Evolutionary conservation across 202 grass and related monocot species (phyloP), one percentile per base, ranked within the genome.

Genomic region (Carex arenaria): DNA sequence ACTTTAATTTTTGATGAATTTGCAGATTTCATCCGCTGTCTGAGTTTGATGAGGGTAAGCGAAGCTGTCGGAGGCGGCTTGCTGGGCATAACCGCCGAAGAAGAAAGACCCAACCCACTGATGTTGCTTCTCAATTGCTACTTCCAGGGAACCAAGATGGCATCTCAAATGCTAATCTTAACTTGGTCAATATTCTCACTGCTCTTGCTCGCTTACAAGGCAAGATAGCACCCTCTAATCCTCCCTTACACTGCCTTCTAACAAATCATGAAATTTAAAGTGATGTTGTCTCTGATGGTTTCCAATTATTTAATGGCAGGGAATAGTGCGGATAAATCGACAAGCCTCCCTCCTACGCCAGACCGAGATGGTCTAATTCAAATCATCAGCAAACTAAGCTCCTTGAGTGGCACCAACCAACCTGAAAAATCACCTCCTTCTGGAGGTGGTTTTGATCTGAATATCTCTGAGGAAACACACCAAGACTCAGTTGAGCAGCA

Each of bases 21-120:
- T 89, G 42, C 80, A 99, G 96, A 89, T 99, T 99, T 87, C 96
- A 99, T 74, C 93, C 91, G 0, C 93, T 99, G 28, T 85, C 93
- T 47, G 91, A 99, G 88, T 96, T 99, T 85, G 96, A 99, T 1
- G 96, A 99, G 84, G 96, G 96, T 34, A 99, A 99, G 86, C 87
- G 96, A 68, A 99, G 96, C 84, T 99, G 96, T 69, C 88, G 96
- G 54, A 82, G 96, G 54, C 88, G 96, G 83, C 96, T 99, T 2
- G 96, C 93, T 0, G 96, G 96, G 0, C 96, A 99, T 80, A 99
- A 99, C 69, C 67, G 96, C 19, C 88, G 96, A 14, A 88, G 96
- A 87, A 95, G 96, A 36, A 99, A 99, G 88, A 96, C 96, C 23
- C 93, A 96, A 47, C 88, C 91, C 18, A 89, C 89, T 51, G 96